Base-by-base conservation (phyloP, 192 early-diverging fungal genomes). In the Coemansia sp. region DNA sequence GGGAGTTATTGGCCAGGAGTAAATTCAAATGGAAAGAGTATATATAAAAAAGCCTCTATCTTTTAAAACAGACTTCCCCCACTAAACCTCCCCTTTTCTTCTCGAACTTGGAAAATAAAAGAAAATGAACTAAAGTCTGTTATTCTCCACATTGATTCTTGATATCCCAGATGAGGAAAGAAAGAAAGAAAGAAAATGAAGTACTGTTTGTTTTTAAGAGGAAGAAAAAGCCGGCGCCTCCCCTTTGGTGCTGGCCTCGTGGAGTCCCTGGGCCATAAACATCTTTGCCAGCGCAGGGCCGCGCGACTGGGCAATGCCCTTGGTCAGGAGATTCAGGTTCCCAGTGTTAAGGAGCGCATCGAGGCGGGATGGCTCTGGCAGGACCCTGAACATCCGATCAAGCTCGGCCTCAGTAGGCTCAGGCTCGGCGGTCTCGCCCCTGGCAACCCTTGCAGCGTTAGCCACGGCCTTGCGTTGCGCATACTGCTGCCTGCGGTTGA, bases 211-310 rank as follows among this genome's bases (percentile, higher is more conserved):
- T 40, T 40, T 40, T 40, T 40, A 33, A 17, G 36, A 7, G 17
- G 20, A 62, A 17, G 10, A 35, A 42, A 1, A 32, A 33, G 22
- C 17, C 29, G 1, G 3, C 29, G 3, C 29, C 29, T 1, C 29
- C 29, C 1, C 29, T 29, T 29, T 2, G 29, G 29, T 29, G 29
- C 29, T 29, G 29, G 29, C 38, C 35, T 72, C 78, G 36, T 92
- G 90, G 63, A 93, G 86, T 58, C 87, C 89, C 74, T 87, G 87
- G 45, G 87, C 86, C 74, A 86, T 83, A 79, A 90, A 97, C 87
- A 98, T 87, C 85, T 94, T 94, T 66, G 92, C 87, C 71, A 99
- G 84, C n/a, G 87, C 90, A 29, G 95, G 95, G 52, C 96, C 97
- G 65, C 94, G 89, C 75, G 91, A 95, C 83, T 95, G 89, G 63